These are phyloP conservation scores for Diaporthe vaccinii DNA, from an alignment of 2,329 filamentous ascomycete species.

Conservation along the genomic window DNA sequence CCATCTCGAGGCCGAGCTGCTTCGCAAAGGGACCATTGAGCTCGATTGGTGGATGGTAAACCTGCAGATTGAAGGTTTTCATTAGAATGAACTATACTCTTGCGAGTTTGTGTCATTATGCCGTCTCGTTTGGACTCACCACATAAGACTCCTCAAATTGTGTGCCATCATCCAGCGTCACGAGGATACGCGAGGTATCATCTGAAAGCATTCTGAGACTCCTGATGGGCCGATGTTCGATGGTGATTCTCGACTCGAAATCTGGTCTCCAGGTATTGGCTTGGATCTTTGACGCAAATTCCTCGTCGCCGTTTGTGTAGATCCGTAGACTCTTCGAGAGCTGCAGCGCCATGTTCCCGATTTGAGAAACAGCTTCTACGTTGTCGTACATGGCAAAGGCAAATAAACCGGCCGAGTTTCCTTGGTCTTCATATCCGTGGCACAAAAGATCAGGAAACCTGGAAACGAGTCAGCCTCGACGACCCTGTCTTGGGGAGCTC, in stretches of 20 bases:
- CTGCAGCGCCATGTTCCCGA: slow-evolving; percentile 33
- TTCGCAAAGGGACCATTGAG: slow-evolving; percentile 32
- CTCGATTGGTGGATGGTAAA: slow-evolving; percentile 17
- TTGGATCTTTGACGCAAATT: background rate
- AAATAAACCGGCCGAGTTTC: slow-evolving; percentile 58
- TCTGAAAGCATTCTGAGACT: slow-evolving; percentile 30
- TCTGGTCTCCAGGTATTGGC: slow-evolving; percentile 18
- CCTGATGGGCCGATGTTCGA: slow-evolving; percentile 37
- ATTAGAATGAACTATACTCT: background rate
- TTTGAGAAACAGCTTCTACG: background rate
- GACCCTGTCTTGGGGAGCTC: background rate
- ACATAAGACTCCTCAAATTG: slow-evolving; percentile 34
- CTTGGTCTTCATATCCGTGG: slow-evolving; percentile 70
- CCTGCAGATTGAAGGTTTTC: background rate
- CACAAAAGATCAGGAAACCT: slow-evolving; percentile 64
- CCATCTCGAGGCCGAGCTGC: slow-evolving; percentile 33
- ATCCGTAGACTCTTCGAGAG: slow-evolving; percentile 35
- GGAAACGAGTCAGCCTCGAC: background rate
- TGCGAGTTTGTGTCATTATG: background rate
- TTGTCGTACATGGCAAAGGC: background rate
- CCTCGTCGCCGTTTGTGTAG: slow-evolving; percentile 38
- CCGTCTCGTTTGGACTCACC: background rate
- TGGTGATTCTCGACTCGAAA: slow-evolving; percentile 29
- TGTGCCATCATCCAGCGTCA: slow-evolving; percentile 38
- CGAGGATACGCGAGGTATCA: slow-evolving; percentile 33